Evolutionary conservation across 768 basidiomycete species (phyloP).

Genomic region (Harrya chromipes): DNA sequence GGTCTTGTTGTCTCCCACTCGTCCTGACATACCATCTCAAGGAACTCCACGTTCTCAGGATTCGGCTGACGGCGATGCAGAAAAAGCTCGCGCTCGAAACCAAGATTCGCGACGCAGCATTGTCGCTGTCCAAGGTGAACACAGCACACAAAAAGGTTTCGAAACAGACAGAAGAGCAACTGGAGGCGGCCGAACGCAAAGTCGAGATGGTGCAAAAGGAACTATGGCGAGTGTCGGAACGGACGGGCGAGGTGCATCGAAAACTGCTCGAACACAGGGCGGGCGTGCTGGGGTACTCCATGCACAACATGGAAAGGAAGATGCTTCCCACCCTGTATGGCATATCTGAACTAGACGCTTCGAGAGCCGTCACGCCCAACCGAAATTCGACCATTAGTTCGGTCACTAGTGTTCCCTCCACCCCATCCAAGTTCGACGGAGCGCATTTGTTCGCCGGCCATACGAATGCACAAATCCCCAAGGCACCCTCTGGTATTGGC

Average conservation of each 20-base stretch:
- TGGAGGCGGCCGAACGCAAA: conserved; percentile 70
- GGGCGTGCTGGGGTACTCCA: conserved; percentile 70
- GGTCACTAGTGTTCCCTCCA: conserved; percentile 39
- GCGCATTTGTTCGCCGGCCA: conserved; percentile 86
- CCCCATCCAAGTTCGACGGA: conserved; percentile 70
- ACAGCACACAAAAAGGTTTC: conserved; percentile 51
- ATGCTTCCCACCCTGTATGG: conserved; percentile 31
- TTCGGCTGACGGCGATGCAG: conserved; percentile 60
- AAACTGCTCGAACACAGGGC: conserved; percentile 80
- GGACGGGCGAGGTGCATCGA: conserved; percentile 57
- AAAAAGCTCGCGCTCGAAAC: conserved; percentile 80
- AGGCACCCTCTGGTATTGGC: conserved; percentile 44
- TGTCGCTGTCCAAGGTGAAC: conserved; percentile 70
- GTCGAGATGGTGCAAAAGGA: conserved; percentile 71
- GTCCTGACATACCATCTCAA: conserved; percentile 27
- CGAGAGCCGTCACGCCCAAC: conserved; percentile 52
- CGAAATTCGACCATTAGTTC: conserved; percentile 53
- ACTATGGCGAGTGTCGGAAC: conserved; percentile 62
- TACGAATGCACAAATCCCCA: conserved; percentile 54
- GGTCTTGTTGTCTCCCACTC: conserved; percentile 19
- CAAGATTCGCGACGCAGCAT: conserved; percentile 84
- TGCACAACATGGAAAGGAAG: conserved; percentile 65
- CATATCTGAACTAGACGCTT: conserved; percentile 37
- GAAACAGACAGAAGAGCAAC: conserved; percentile 66
- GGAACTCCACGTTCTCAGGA: conserved; percentile 72